Percentiles rank a stretch among this genome's conserved stretches.
Conservation (phyloP, 169 alveolate species). For the Plasmodium gallinaceum region DNA sequence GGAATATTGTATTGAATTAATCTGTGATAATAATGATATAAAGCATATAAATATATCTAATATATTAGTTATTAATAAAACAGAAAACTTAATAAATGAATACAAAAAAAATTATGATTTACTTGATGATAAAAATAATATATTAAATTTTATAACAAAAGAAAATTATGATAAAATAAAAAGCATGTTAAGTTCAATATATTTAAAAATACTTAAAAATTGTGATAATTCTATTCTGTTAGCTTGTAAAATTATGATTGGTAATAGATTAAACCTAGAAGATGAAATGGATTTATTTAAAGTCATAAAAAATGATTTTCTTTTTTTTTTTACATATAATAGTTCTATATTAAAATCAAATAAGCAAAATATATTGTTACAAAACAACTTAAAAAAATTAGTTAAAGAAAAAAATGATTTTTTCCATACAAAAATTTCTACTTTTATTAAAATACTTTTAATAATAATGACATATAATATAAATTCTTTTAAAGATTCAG, state of each 20-base stretch:
- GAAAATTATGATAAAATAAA: conserved; percentile 3
- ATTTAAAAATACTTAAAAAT: conserved; percentile 17
- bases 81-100: conserved; percentile 4
- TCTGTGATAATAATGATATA: neutral
- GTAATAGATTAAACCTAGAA: conserved; percentile 35
- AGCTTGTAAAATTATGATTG: conserved; percentile 50
- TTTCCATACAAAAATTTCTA: conserved; percentile 4
- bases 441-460: conserved; percentile 38
- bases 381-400: neutral
- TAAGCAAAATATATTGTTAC: conserved; percentile 21
- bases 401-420: neutral
- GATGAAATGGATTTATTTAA: conserved; percentile 42
- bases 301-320: conserved; percentile 11
- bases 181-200: conserved; percentile 23
- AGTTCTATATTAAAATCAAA: conserved; percentile 29
- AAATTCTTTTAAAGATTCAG: conserved; percentile 26
- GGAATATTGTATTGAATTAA: conserved; percentile 23
- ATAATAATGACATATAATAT: conserved; percentile 38
- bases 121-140: neutral
- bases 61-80: conserved; percentile 15
- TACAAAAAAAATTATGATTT: neutral
- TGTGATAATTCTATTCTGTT: conserved; percentile 45
- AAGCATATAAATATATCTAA: conserved; percentile 10
- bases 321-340: conserved; percentile 37
- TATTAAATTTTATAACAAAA: conserved; percentile 2